A percentile compares a stretch with the other conserved stretches of the same genome.
Evolutionary conservation across 768 basidiomycete species (phyloP).

Genomic region (Rhizopogon rudus): DNA sequence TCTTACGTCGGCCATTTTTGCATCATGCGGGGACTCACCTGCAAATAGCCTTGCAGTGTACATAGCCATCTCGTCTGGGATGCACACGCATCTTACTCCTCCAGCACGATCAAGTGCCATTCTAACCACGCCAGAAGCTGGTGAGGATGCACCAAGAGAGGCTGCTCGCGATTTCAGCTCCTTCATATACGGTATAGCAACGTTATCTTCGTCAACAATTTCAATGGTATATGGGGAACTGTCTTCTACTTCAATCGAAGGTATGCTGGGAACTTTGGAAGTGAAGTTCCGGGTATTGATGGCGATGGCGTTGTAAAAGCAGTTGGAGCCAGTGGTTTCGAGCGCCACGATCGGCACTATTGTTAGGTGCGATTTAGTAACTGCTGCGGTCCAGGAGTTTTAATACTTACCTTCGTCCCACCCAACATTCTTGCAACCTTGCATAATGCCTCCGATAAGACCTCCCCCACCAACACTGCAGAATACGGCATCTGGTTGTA

Average conservation of each 20-base stretch:
- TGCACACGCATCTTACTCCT: conserved; percentile 50
- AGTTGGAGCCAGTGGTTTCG: conserved; percentile 70
- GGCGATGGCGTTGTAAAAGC: conserved; percentile 68
- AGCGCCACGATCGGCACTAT: conserved; percentile 61
- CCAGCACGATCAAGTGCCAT: conserved; percentile 61
- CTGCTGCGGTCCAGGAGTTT: neutral
- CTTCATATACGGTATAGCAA: conserved; percentile 54
- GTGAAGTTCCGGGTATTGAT: conserved; percentile 39
- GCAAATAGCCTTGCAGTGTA: conserved; percentile 49
- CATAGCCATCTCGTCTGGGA: conserved; percentile 71
- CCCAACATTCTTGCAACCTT: conserved; percentile 55
- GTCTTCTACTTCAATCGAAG: conserved; percentile 20
- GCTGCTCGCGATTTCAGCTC: conserved; percentile 60
- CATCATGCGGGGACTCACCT: conserved; percentile 33
- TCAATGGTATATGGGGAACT: conserved; percentile 36
- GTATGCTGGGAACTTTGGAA: conserved; percentile 26
- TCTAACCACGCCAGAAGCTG: conserved; percentile 55
- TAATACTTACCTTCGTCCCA: conserved; percentile 62
- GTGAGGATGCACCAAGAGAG: conserved; percentile 67
- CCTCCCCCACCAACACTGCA: conserved; percentile 79
- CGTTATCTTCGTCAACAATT: conserved; percentile 35
- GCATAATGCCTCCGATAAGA: conserved; percentile 62
- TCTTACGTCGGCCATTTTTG: neutral
- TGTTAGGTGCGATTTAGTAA: conserved; percentile 2
- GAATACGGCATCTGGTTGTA: conserved; percentile 65